Percentiles rank a stretch among this genome's conserved stretches.
These are phyloP conservation scores for Stagonosporopsis cucurbitacearum DNA, from an alignment of 2,329 filamentous ascomycete genomes.

Conservation along the genomic window DNA sequence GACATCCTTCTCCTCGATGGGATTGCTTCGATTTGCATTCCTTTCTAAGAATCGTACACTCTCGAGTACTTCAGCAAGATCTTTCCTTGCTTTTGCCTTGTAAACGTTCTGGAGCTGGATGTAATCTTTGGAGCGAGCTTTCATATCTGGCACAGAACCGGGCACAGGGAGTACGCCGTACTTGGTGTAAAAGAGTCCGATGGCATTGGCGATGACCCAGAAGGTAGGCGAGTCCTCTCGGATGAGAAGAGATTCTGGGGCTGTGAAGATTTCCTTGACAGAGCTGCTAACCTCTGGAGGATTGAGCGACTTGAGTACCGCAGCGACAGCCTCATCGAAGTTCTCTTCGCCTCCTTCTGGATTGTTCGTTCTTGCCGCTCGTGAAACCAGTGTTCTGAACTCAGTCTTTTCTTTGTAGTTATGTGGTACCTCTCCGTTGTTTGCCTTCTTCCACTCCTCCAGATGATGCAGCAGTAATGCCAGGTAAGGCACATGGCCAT, in stretches of 20 bases:
- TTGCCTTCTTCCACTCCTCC: conserved; percentile 75
- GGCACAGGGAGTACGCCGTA: conserved; percentile 80
- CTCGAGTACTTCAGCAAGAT: conserved; percentile 75
- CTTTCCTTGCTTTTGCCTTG: conserved; percentile 82
- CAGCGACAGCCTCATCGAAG: conserved; percentile 87
- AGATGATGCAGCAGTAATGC: conserved; percentile 83
- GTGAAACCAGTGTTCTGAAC: conserved; percentile 75
- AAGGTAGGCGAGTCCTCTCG: conserved; percentile 67
- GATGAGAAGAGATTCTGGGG: conserved; percentile 63
- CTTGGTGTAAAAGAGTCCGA: conserved; percentile 76
- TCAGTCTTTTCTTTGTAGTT: conserved; percentile 85
- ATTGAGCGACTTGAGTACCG: conserved; percentile 86
- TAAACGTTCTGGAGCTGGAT: conserved; percentile 91
- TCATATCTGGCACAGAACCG: conserved; percentile 95
- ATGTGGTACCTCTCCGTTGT: conserved; percentile 71
- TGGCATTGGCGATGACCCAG: conserved; percentile 85
- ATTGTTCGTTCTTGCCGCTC: conserved; percentile 72
- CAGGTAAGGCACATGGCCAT: conserved; percentile 90
- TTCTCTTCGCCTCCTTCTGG: conserved; percentile 94
- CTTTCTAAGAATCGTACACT: conserved; percentile 65
- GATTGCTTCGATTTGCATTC: conserved; percentile 54
- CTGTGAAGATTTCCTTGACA: conserved; percentile 79
- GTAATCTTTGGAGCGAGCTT: conserved; percentile 89
- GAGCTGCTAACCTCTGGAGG: conserved; percentile 70
- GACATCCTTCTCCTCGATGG: conserved; percentile 74